Evolutionary conservation across 2,329 filamentous ascomycete genomes (phyloP).

Genomic region (Zalaria sp.): DNA sequence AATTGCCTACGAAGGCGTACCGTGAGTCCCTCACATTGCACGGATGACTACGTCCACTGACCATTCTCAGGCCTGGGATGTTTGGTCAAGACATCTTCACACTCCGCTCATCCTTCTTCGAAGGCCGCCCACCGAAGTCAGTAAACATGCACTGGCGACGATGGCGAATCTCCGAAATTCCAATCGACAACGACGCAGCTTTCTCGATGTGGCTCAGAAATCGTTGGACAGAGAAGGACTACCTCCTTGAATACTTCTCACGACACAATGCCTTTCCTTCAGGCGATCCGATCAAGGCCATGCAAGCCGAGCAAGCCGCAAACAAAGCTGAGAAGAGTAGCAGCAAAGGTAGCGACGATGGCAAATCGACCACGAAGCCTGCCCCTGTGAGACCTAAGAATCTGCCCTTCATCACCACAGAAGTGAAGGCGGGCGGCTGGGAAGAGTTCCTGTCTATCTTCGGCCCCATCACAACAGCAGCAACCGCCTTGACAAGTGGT

Average conservation of each 20-base stretch:
- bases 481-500: conserved; percentile 31
- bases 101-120: conserved; percentile 66
- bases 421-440: conserved; percentile 35
- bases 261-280: conserved; percentile 66
- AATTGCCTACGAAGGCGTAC: conserved; percentile 79
- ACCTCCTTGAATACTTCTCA: conserved; percentile 61
- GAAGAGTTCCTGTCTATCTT: conserved; percentile 39
- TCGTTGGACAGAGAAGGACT: conserved; percentile 81
- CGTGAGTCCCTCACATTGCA: conserved; percentile 45
- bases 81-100: conserved; percentile 80
- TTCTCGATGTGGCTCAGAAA: conserved; percentile 71
- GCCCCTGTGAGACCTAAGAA: conserved; percentile 8
- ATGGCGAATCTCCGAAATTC: conserved; percentile 67
- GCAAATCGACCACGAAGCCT: conserved; percentile 8
- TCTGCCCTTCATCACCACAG: conserved; percentile 31
- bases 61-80: too few species aligned
- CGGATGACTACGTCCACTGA: too few species aligned
- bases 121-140: conserved; percentile 73
- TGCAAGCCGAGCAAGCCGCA: conserved; percentile 20
- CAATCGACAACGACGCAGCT: conserved; percentile 50
- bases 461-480: conserved; percentile 35
- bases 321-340: conserved; percentile 18
- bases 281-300: conserved; percentile 31
- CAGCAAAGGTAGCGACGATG: conserved; percentile 13
- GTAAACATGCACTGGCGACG: conserved; percentile 92